These are phyloP conservation scores for Monascus purpureus DNA, from an alignment of 495 filamentous ascomycete species.

Conservation along the genomic window DNA sequence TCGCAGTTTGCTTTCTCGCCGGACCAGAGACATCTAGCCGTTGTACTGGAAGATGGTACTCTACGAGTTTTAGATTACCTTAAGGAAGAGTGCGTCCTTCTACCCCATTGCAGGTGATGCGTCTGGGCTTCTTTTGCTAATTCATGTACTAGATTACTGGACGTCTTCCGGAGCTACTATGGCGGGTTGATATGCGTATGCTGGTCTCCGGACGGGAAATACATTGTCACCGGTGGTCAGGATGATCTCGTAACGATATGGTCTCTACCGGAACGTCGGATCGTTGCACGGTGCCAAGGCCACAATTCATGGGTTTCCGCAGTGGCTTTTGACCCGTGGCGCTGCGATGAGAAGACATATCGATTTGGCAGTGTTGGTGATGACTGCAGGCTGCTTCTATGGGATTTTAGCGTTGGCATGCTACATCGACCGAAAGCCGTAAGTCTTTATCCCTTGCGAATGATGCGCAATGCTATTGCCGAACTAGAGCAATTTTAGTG, in stretches of 20 bases:
- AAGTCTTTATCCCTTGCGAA: constrained; percentile 21
- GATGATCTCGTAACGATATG: constrained; percentile 93
- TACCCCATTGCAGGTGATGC: too few species aligned
- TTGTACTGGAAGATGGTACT: constrained; percentile 84
- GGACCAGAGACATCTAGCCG: constrained; percentile 71
- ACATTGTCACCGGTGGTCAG: constrained; percentile 88
- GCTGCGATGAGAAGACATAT: constrained; percentile 89
- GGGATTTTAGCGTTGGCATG: constrained; percentile 98
- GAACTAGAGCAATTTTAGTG: too few species aligned
- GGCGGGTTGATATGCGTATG: constrained; percentile 84
- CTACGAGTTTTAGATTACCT: constrained; percentile 84
- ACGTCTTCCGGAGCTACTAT: constrained; percentile 83
- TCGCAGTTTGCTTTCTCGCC: constrained; percentile 85
- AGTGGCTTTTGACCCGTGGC: constrained; percentile 90
- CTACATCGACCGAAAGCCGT: constrained; percentile 76
- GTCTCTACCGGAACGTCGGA: constrained; percentile 67
- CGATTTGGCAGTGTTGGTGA: constrained; percentile 92
- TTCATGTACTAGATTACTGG: constrained; percentile 54
- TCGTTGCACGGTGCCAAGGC: constrained; percentile 85
- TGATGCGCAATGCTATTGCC: not conserved
- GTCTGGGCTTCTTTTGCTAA: too few species aligned
- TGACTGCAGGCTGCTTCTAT: constrained; percentile 77
- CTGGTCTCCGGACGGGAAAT: constrained; percentile 96
- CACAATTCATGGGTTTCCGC: constrained; percentile 92
- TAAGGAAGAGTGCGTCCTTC: constrained; percentile 59